Base-by-base conservation (phyloP, 495 filamentous ascomycete species). In the Neurospora sp. region DNA sequence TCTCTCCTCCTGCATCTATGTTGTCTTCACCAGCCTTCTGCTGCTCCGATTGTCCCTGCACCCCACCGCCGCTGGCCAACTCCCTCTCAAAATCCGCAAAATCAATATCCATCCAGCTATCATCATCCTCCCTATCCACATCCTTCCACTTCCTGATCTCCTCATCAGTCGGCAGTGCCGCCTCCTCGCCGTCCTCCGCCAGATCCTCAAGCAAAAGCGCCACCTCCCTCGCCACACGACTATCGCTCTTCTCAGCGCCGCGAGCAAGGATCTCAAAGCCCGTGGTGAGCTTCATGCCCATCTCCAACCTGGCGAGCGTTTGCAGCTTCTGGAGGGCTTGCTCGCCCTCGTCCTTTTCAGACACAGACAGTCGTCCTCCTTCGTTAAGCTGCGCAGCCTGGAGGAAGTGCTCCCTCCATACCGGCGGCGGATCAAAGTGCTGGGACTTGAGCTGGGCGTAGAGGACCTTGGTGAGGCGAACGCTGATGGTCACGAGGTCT, bases 371-470 rank as follows among this genome's bases (percentile, higher is more conserved):
- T 27, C 4, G 71, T 14, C 74, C 70, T 27, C 4, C 72, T 11
- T 75, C 70, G 4, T 37, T 37, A 37, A 61, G 61, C 44, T 74
- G 71, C 11, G 71, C 73, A 10, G 70, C n/a, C 14, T 79, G 75
- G 16, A 88, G 38, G 27, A 65, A 65, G 4, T 83, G 39, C 9
- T 72, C 10, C 9, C 81, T 82, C 93, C 93, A 94, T 9, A 81
- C 83, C 9, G 84, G 84, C 38, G 95, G 93, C 4, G 89, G 78
- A 0, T 83, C 82, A 74, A 97, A 99, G n/a, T 89, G 86, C 80
- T 99, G 96, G n/a, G 91, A 91, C 75, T 91, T 93, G 18, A 98
- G 82, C 77, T 99, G 96, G 27, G 96, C 96, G 81, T 91, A 98
- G 41, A 96, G 90, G 3, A 95, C 89, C 78, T 91, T 92, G 0